Evolutionary conservation across 75 land plant genomes (phyloP).

Genomic region (Isoetes taiwanensis): DNA sequence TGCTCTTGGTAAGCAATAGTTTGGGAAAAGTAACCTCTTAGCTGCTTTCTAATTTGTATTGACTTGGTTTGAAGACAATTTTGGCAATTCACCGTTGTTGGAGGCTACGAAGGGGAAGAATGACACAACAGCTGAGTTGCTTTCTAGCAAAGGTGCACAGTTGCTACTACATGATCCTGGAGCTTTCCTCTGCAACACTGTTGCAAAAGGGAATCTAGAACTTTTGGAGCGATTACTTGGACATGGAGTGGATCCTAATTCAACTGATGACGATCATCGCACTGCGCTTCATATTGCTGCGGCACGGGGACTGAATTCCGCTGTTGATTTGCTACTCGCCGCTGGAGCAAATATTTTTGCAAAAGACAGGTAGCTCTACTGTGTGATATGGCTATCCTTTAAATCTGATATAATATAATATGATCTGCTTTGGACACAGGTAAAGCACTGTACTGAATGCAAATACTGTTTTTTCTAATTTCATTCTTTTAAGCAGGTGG

Average conservation of each 20-base stretch:
- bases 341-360: constrained; percentile 30
- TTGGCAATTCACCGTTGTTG: constrained; percentile 64
- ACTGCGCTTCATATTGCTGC: constrained; percentile 38
- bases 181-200: constrained; percentile 20
- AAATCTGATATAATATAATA: background rate
- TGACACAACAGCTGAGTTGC: constrained; percentile 30
- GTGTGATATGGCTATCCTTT: background rate
- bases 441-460: background rate
- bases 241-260: constrained; percentile 30
- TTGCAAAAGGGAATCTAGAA: constrained; percentile 19
- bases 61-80: constrained; percentile 36
- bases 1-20: constrained; percentile 39
- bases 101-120: constrained; percentile 70
- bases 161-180: constrained; percentile 22
- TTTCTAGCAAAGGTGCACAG: constrained; percentile 21
- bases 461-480: background rate
- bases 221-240: constrained; percentile 20
- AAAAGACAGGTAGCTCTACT: constrained; percentile 23
- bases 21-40: background rate
- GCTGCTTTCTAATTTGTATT: background rate
- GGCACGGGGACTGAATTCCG: constrained; percentile 22
- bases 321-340: constrained; percentile 18
- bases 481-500: constrained; percentile 34
- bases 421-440: background rate
- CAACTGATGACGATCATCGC: constrained; percentile 19